Base-by-base conservation (phyloP, 345 rosid species). In the Anacardium occidentale region DNA sequence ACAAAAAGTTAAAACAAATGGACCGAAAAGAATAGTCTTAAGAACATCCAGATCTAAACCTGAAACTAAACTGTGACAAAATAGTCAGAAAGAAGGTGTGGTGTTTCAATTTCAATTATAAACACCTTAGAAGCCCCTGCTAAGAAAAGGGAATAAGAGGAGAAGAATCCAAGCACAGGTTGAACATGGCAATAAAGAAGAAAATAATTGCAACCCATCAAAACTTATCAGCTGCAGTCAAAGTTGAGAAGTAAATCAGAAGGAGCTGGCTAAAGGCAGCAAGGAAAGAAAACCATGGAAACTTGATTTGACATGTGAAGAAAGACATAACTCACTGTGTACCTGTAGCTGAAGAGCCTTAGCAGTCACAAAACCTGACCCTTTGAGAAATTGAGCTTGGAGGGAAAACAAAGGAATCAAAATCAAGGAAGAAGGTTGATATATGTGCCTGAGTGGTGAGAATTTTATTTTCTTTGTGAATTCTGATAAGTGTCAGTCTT, bases 341-440 rank as follows among this genome's bases (percentile, higher is more conserved):
- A 37, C 26, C 72, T 54, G 62, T 12, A 68, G 34, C 48, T 64
- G 53, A 44, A 22, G 29, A 64, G 20, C 4, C 37, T 64, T 45
- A 14, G 15, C 32, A 64, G 66, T 10, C 5, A 66, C 42, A 50
- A 47, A 66, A 66, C 57, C 21, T 25, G 44, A 52, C 60, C 32
- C 26, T 66, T 51, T 32, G 51, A 67, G 45, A 66, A 40, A 20
- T 25, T 52, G 71, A 67, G 71, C 18, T 67, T 52, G 71, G 60
- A 52, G 60, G 60, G 71, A 68, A 54, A 55, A 37, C 50, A 68
- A 68, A 32, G 48, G 17, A 66, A 18, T 26, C 15, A 6, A 20
- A 63, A 63, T 63, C 47, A 29, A 1, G 32, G 32, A 29, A 29
- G 32, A 29, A 29, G 3, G 32, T 29, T 29, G 32, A 45, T n/a